Conservation (phyloP, 2,329 filamentous ascomycete species). For the Mariannaea elegans region DNA sequence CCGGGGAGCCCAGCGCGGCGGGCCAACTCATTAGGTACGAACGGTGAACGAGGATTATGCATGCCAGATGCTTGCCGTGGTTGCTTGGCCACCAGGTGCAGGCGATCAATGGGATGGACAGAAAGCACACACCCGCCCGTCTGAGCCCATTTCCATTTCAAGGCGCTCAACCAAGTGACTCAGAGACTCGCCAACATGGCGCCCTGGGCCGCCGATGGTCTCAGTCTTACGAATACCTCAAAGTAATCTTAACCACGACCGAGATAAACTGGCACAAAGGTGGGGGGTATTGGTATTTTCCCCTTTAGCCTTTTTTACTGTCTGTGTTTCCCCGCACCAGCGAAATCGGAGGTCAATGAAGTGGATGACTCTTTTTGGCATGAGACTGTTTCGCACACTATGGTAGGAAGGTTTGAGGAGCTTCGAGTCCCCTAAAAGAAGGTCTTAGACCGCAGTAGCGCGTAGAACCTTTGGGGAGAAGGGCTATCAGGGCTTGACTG, state of each 20-base stretch:
- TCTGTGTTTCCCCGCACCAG: constrained; percentile 31
- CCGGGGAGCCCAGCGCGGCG: constrained; percentile 26
- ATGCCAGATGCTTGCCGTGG: constrained; percentile 13
- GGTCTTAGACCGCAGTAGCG: constrained; percentile 37
- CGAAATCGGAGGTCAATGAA: constrained; percentile 38
- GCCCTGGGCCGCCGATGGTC: neutral
- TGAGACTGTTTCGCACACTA: constrained; percentile 5
- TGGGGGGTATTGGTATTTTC: constrained; percentile 26
- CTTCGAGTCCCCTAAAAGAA: constrained; percentile 40
- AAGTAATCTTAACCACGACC: constrained; percentile 36
- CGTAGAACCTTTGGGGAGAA: constrained; percentile 20
- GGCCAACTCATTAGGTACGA: constrained; percentile 31
- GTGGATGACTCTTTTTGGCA: constrained; percentile 37
- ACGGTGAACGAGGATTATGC: constrained; percentile 17
- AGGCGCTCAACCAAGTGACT: constrained; percentile 16
- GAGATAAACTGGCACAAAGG: constrained; percentile 26
- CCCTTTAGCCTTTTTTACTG: constrained; percentile 22
- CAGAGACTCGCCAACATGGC: constrained; percentile 17
- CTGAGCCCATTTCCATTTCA: constrained; percentile 14
- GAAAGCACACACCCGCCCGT: constrained; percentile 20
- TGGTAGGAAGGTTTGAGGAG: constrained; percentile 24
- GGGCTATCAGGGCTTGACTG: constrained; percentile 32
- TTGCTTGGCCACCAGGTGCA: constrained; percentile 17
- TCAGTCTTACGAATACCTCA: constrained; percentile 37
- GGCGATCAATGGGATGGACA: constrained; percentile 17